Evolutionary conservation across 106 monocot species (phyloP).

Genomic region (Vanilla planifolia): DNA sequence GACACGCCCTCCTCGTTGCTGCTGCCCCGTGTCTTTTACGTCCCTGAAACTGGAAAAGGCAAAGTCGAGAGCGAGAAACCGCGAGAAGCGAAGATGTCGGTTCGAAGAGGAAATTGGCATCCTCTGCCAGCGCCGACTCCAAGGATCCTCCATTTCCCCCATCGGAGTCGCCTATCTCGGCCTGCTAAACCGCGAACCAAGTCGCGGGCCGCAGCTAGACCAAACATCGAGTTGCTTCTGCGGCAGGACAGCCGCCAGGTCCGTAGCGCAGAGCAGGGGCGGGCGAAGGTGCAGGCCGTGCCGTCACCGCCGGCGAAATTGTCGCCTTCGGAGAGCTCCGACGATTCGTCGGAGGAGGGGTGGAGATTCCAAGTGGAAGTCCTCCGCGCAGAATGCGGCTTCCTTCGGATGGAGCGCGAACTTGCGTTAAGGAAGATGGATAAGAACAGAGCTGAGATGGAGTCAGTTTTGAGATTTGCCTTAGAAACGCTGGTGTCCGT

Average conservation of each 20-base stretch:
- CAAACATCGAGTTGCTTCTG: slow-evolving; percentile 23
- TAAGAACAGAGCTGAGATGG: slow-evolving; percentile 26
- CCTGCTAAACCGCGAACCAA: not conserved
- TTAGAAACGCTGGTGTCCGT: slow-evolving; percentile 43
- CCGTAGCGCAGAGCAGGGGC: not conserved
- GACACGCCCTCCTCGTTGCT: too few relatives aligned
- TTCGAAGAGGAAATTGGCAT: slow-evolving; percentile 26
- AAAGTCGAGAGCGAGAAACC: not conserved
- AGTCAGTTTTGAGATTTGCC: slow-evolving; percentile 34
- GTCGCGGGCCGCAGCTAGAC: not conserved
- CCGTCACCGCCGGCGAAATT: slow-evolving; percentile 6
- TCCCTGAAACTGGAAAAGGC: not conserved
- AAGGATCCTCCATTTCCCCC: slow-evolving; percentile 57
- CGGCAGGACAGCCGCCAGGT: slow-evolving; percentile 17
- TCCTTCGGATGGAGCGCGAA: slow-evolving; percentile 48
- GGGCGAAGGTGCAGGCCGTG: slow-evolving; percentile 5
- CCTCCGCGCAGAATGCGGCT: slow-evolving; percentile 63
- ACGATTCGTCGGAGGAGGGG: slow-evolving; percentile 26
- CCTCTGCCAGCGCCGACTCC: slow-evolving; percentile 46
- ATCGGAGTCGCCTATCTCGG: slow-evolving; percentile 10
- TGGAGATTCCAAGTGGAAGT: slow-evolving; percentile 62
- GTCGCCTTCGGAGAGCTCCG: slow-evolving; percentile 2
- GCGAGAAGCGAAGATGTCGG: slow-evolving; percentile 2
- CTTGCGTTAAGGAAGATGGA: slow-evolving; percentile 45
- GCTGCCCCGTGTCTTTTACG: too few relatives aligned